Base-by-base conservation (phyloP, 2,329 filamentous ascomycete genomes). In the Verticillium dahliae region DNA sequence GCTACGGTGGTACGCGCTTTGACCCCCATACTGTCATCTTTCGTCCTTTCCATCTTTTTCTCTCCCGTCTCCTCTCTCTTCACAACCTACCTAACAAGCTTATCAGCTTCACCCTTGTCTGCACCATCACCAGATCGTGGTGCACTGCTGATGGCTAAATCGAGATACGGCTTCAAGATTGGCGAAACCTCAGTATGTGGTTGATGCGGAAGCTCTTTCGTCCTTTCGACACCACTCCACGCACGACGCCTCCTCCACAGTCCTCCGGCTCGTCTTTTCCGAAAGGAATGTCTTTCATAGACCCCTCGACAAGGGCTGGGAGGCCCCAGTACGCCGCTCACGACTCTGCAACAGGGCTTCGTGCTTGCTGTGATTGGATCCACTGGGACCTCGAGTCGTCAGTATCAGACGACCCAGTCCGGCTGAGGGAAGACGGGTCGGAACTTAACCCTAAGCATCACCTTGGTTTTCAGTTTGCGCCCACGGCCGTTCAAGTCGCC, bases 361-460 rank as follows among this genome's bases (percentile, higher is more conserved):
- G 72, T 71, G 74, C 70, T 74, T 73, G 81, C 80, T 69, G 81
- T 78, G 81, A 69, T 69, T 69, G 78, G 80, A 76, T 72, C 63
- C 70, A 72, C 73, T 72, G 71, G 71, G 75, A 69, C 61, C 64
- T 62, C 65, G 68, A 67, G 73, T 74, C 70, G 73, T 76, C 71
- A 66, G 70, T 70, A 71, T 69, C 68, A 71, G 72, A 73, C 72
- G 73, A 76, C 74, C 78, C 76, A 74, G 75, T 70, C 72, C 71
- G 72, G 72, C 74, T 78, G 77, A 77, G 84, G 82, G 85, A 88
- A 85, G 81, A 80, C 80, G 77, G 80, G 77, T 89, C 87, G 91
- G 90, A 93, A 93, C 90, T 93, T 96, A 97, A 96, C 93, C 93
- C 93, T 97, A 97, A 90, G 84, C 80, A 80, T 76, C 79, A 73